Percentiles rank a stretch among this genome's conserved stretches.
These are phyloP conservation scores for Dendrobium catenatum DNA, from an alignment of 106 monocot genomes.

Conservation along the genomic window DNA sequence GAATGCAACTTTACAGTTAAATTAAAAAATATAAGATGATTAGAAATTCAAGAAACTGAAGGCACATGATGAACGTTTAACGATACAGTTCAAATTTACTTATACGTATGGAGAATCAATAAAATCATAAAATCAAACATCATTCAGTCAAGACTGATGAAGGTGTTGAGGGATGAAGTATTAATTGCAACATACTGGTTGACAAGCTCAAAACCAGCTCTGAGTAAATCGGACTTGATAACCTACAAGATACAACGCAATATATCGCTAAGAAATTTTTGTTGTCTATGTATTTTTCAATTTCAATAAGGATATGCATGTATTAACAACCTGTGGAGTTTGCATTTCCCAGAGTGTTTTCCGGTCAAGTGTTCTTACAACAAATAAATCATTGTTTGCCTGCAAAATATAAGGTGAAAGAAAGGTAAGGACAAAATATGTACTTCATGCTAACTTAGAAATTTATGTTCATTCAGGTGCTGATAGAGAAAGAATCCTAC, in stretches of 20 bases:
- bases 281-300: neutral
- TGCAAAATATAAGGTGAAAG: constrained; percentile 24
- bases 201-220: constrained; percentile 87
- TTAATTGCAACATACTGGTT: constrained; percentile 36
- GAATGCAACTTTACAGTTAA: neutral
- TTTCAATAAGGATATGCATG: neutral
- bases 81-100: too few relatives aligned
- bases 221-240: constrained; percentile 79
- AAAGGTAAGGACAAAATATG: too few relatives aligned
- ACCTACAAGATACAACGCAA: constrained; percentile 45
- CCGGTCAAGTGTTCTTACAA: constrained; percentile 87
- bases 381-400: constrained; percentile 74
- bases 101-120: neutral
- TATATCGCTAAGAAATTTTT: neutral
- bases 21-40: neutral
- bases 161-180: neutral
- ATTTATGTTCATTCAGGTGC: neutral
- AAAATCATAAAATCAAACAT: constrained; percentile 1
- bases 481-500: neutral
- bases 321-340: constrained; percentile 79
- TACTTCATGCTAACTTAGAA: neutral
- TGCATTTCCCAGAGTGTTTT: constrained; percentile 99
- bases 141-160: neutral
- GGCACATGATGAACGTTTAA: too few relatives aligned
- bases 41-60: too few relatives aligned